Conservation (phyloP, 352 stramenopile genomes). For the Poterioochromonas sp. region DNA sequence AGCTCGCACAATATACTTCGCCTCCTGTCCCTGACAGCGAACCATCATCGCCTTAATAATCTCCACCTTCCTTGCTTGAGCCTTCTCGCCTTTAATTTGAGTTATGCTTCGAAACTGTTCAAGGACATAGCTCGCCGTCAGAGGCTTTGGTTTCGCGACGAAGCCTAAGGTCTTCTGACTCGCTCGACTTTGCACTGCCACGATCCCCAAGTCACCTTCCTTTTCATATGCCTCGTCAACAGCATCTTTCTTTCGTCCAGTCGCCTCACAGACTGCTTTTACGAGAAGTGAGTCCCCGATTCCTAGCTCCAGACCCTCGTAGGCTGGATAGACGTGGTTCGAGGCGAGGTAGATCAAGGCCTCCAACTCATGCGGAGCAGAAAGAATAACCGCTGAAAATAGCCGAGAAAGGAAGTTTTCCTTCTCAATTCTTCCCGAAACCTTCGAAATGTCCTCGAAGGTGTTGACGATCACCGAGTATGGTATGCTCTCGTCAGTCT, state of each 20-base stretch:
- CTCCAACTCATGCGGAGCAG: slow-evolving; percentile 69
- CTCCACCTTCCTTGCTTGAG: slow-evolving; percentile 88
- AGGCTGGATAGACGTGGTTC: slow-evolving; percentile 67
- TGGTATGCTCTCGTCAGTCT: neutral
- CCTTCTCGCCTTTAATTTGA: slow-evolving; percentile 84
- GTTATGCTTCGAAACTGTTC: slow-evolving; percentile 73
- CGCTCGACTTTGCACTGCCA: slow-evolving; percentile 80
- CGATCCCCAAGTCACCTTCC: slow-evolving; percentile 90
- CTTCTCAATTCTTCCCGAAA: neutral
- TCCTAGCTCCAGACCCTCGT: slow-evolving; percentile 80
- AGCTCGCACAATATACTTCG: slow-evolving; percentile 96
- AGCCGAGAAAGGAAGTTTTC: neutral
- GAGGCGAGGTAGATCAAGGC: slow-evolving; percentile 74
- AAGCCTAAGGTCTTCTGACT: slow-evolving; percentile 81
- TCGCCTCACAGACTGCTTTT: slow-evolving; percentile 59
- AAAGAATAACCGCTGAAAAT: slow-evolving; percentile 52
- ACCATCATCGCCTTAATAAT: slow-evolving; percentile 94
- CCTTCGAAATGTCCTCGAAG: slow-evolving; percentile 1
- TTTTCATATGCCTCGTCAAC: slow-evolving; percentile 90
- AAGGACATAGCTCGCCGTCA: slow-evolving; percentile 69
- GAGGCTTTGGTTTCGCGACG: slow-evolving; percentile 65
- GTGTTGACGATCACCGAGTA: neutral
- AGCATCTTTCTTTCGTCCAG: slow-evolving; percentile 36
- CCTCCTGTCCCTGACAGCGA: slow-evolving; percentile 60
- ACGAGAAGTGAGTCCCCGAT: slow-evolving; percentile 80